Evolutionary conservation across 2,329 filamentous ascomycete genomes (phyloP).

Genomic region (Sporothrix brunneoviolacea): DNA sequence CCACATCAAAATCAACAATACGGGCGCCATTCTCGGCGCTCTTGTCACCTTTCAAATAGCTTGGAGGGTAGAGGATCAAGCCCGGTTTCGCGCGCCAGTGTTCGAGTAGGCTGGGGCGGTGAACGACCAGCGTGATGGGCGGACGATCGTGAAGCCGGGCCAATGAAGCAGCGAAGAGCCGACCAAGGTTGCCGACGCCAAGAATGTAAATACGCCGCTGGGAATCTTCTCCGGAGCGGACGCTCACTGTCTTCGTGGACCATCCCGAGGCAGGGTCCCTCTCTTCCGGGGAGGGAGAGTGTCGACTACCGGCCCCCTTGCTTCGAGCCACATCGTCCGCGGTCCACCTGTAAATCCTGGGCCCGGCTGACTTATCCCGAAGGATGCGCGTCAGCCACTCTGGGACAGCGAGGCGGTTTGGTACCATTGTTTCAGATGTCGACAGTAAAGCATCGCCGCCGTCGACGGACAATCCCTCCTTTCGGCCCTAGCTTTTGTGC

Average conservation of each 20-base stretch:
- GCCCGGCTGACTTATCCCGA: conserved; percentile 1
- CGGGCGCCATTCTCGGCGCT: conserved; percentile 18
- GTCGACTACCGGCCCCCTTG: not conserved
- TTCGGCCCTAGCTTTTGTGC: too few species aligned
- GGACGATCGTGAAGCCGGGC: conserved; percentile 53
- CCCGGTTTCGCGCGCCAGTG: conserved; percentile 40
- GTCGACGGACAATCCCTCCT: too few species aligned
- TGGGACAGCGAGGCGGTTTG: not conserved
- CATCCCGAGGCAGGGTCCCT: not conserved
- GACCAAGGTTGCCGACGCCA: conserved; percentile 74
- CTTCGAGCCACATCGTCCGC: conserved; percentile 2
- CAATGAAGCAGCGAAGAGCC: conserved; percentile 68
- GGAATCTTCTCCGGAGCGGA: not conserved
- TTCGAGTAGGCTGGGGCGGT: conserved; percentile 45
- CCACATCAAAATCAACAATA: conserved; percentile 39
- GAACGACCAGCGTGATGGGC: conserved; percentile 74
- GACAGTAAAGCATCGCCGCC: too few species aligned
- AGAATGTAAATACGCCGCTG: conserved; percentile 63
- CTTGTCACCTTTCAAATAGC: conserved; percentile 18
- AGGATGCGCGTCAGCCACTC: conserved; percentile 13
- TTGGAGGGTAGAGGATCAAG: conserved; percentile 32
- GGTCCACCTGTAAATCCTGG: conserved; percentile 15
- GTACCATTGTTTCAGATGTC: not conserved
- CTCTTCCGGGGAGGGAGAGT: not conserved
- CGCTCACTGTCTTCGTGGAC: not conserved